A percentile compares a stretch with the other conserved stretches of the same genome.
Evolutionary conservation across 257 asterid genomes (phyloP).

Genomic region (Handroanthus guayacan): DNA sequence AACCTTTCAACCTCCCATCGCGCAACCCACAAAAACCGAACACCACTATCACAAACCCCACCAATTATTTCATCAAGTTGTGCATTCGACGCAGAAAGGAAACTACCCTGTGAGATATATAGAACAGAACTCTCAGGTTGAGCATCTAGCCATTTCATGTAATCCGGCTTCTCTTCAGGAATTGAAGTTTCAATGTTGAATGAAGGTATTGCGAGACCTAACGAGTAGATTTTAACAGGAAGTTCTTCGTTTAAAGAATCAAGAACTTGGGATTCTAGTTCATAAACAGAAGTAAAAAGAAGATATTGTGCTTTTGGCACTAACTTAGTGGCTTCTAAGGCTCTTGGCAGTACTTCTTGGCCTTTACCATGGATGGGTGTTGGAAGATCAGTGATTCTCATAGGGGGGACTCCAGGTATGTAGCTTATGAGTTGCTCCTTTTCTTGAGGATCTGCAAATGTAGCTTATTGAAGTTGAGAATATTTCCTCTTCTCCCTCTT

Average conservation of each 20-base stretch:
- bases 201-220: slow-evolving; percentile 54
- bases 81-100: slow-evolving; percentile 52
- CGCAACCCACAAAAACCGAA: slow-evolving; percentile 57
- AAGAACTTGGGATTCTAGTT: slow-evolving; percentile 54
- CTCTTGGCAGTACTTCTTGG: slow-evolving; percentile 19
- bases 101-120: slow-evolving; percentile 70
- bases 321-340: slow-evolving; percentile 23
- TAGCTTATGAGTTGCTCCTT: slow-evolving; percentile 35
- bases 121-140: slow-evolving; percentile 61
- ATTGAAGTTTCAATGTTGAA: neutral
- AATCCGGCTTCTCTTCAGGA: slow-evolving; percentile 15
- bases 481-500: too few relatives aligned
- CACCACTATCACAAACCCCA: slow-evolving; percentile 51
- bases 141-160: slow-evolving; percentile 57
- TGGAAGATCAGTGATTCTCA: slow-evolving; percentile 54
- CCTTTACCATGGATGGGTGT: slow-evolving; percentile 31
- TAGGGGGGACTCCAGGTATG: slow-evolving; percentile 58
- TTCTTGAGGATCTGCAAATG: slow-evolving; percentile 27
- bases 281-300: slow-evolving; percentile 52
- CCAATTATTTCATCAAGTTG: slow-evolving; percentile 53
- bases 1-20: slow-evolving; percentile 36
- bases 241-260: slow-evolving; percentile 37
- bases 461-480: neutral
- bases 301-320: slow-evolving; percentile 49
- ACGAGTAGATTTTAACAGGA: slow-evolving; percentile 44